Base-by-base conservation (phyloP, 169 alveolate species). In the Cryptosporidium xiaoi region DNA sequence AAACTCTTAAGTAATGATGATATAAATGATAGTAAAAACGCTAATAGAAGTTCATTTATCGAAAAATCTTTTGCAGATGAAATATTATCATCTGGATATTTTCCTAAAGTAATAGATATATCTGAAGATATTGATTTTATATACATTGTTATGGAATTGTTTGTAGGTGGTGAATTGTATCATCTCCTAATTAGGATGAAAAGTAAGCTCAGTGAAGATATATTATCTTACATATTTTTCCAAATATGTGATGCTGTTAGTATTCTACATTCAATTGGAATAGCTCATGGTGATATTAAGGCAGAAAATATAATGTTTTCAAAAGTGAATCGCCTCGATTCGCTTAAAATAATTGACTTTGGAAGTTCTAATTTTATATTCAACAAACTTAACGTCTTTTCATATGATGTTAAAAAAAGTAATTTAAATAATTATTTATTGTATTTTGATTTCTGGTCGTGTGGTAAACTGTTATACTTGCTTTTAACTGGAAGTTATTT, bases 231-330 rank as follows among this genome's bases (percentile, higher is more conserved):
- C 58, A 92, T 85, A 71, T 84, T 91, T 53, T 82, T 53, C 13
- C 93, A 91, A 83, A 66, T 92, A 29, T 51, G 92, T 46, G 44
- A 71, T 44, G 91, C 93, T 13, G n/a, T 92, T 3, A 48, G 83
- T 48, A 56, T 53, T 31, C 67, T 91, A 2, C 94, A 92, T 66
- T 83, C 83, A 44, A 60, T 71, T 33, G 94, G 94, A 51, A 92
- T 92, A 34, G 85, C 67, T 46, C 96, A 92, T 71, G 92, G 96
- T 77, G 96, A 94, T 83, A 90, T 94, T 29, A 94, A 94, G 53
- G 92, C 93, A 0, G 96, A 94, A 90, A 94, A 94, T 68, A 83
- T 94, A 5, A 65, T 92, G 89, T 82, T 94, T 18, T 91, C 93
- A 15, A 64, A 92, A 64, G 84, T 90, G 60, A 84, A 82, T 24